Percentiles rank a stretch among this genome's conserved stretches.
phyloP scores from a whole-genome alignment of 2,329 filamentous ascomycete species.

The Raffaelea deltoideospora region DNA sequence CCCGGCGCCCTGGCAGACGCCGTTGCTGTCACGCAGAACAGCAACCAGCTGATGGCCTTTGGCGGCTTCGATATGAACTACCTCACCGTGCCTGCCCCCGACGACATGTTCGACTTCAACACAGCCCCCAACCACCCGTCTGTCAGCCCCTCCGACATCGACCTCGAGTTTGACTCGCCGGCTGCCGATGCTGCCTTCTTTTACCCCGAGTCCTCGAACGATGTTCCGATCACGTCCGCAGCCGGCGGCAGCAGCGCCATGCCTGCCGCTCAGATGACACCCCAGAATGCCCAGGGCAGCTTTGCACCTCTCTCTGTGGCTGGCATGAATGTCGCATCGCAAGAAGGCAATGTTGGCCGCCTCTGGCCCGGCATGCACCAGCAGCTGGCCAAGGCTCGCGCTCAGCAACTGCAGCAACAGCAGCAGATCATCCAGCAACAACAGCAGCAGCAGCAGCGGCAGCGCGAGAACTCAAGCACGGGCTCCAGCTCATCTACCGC shows the following conservation, averaged over 20 bases:
- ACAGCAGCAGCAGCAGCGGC: constrained; percentile 32
- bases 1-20: constrained; percentile 70
- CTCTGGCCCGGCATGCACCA: constrained; percentile 92
- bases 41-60: constrained; percentile 34
- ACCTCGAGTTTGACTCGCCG: constrained; percentile 51
- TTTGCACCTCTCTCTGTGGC: constrained; percentile 27
- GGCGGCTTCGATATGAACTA: constrained; percentile 31
- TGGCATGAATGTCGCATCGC: constrained; percentile 22
- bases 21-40: constrained; percentile 57
- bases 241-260: too few species aligned
- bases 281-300: constrained; percentile 40
- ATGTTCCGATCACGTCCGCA: too few species aligned
- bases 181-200: constrained; percentile 46
- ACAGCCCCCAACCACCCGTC: constrained; percentile 45
- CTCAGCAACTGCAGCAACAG: constrained; percentile 53
- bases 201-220: constrained; percentile 28
- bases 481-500: too few species aligned
- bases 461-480: constrained; percentile 17
- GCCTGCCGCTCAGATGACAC: constrained; percentile 42
- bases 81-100: constrained; percentile 38
- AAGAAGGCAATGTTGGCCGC: constrained; percentile 44
- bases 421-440: constrained; percentile 47
- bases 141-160: constrained; percentile 47
- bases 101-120: constrained; percentile 60
- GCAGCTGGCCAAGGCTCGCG: constrained; percentile 66